Conservation (phyloP, 441 rosid species). For the Jatropha podagrica region DNA sequence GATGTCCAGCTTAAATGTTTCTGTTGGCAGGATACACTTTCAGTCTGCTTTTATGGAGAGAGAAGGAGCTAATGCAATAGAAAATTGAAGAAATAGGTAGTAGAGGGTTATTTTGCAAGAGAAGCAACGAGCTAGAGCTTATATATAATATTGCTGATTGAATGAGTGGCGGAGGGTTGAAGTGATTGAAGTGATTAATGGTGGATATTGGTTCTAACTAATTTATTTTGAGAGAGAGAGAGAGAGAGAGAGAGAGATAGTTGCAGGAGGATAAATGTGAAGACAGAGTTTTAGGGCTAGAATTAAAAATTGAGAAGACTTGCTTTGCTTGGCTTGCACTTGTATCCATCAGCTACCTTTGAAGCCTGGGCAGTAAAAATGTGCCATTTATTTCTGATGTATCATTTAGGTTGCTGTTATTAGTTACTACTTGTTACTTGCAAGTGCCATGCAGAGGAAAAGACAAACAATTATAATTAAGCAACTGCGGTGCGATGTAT, state of each 20-base stretch:
- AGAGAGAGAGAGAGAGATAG: not conserved
- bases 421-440: no score
- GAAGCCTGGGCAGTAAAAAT: not conserved
- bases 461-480: no score
- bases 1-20: constrained; percentile 14
- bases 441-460: no score
- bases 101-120: constrained; percentile 36
- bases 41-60: constrained; percentile 14
- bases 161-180: constrained; percentile 12
- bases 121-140: constrained; percentile 36
- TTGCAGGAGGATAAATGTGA: not conserved
- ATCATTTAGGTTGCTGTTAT: no score
- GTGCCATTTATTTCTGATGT: not conserved
- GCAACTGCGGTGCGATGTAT: no score
- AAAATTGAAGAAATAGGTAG: not conserved
- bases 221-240: not conserved
- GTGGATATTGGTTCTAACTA: constrained; percentile 13
- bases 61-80: constrained; percentile 2
- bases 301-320: not conserved
- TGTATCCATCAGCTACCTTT: constrained; percentile 33
- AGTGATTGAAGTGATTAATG: constrained; percentile 14
- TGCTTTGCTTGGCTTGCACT: constrained; percentile 41
- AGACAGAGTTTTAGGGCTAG: not conserved
- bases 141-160: constrained; percentile 5
- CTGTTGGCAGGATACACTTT: not conserved